Conservation (phyloP, 257 asterid genomes). For the Thymus mandschuricus region DNA sequence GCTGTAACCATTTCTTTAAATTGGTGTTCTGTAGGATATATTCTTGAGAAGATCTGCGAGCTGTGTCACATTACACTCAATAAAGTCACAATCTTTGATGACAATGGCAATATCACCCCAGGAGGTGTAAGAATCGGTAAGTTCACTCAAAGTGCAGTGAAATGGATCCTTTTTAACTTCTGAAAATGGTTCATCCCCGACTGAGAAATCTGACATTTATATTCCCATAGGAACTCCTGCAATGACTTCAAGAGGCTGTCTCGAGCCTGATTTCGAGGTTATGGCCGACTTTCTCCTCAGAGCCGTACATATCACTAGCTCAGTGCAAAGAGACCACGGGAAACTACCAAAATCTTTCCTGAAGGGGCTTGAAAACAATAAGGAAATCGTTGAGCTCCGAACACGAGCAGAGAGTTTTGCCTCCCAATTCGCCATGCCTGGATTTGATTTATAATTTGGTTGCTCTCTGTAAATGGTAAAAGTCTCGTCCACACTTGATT, state of each 20-base stretch:
- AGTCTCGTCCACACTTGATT: too few relatives aligned
- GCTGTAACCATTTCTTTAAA: constrained; percentile 12
- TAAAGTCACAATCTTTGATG: constrained; percentile 78
- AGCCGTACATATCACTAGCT: constrained; percentile 76
- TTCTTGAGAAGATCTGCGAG: constrained; percentile 86
- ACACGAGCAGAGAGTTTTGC: constrained; percentile 84
- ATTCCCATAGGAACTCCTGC: constrained; percentile 83
- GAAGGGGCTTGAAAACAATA: constrained; percentile 80
- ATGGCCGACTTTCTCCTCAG: constrained; percentile 81
- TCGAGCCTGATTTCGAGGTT: constrained; percentile 79
- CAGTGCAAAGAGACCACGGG: constrained; percentile 79
- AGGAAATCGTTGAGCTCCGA: constrained; percentile 70
- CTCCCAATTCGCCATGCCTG: constrained; percentile 88
- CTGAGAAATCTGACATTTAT: constrained; percentile 10
- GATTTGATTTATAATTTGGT: constrained; percentile 57
- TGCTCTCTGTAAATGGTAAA: not conserved
- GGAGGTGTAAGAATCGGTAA: constrained; percentile 93
- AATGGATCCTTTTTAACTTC: not conserved
- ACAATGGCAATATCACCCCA: constrained; percentile 78
- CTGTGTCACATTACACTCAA: constrained; percentile 84
- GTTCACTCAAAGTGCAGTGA: constrained; percentile 20
- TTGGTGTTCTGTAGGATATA: constrained; percentile 58
- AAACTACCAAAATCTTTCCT: constrained; percentile 64
- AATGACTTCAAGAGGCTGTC: constrained; percentile 95
- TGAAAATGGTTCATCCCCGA: constrained; percentile 10